Percentiles rank a stretch among this genome's conserved stretches.
Conservation (phyloP, 2,329 filamentous ascomycete genomes). For the Catunica adiposa region DNA sequence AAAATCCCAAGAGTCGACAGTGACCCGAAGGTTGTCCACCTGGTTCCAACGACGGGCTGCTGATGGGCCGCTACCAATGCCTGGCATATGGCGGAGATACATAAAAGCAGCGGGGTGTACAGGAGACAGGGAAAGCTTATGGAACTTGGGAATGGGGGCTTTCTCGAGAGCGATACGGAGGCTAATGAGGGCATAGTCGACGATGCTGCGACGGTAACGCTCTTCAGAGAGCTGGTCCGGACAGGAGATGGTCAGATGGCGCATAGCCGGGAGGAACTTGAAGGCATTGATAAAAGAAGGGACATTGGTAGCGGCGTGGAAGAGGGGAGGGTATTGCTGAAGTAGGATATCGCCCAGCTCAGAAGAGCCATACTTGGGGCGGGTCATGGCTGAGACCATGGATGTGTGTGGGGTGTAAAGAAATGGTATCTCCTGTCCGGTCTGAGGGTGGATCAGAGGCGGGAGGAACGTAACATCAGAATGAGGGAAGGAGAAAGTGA, state of each 20-base stretch:
- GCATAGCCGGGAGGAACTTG: conserved; percentile 48
- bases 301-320: conserved; percentile 79
- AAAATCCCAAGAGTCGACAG: conserved; percentile 55
- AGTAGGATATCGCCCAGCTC: conserved; percentile 69
- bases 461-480: conserved; percentile 64
- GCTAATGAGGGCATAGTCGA: conserved; percentile 81
- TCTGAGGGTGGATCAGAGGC: conserved; percentile 63
- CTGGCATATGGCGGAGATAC: conserved; percentile 59
- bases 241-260: conserved; percentile 60
- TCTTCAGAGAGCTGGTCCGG: conserved; percentile 53
- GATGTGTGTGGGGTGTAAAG: conserved; percentile 64
- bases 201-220: conserved; percentile 57
- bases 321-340: conserved; percentile 74
- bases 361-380: conserved; percentile 63
- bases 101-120: conserved; percentile 62
- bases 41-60: conserved; percentile 60
- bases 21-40: conserved; percentile 56
- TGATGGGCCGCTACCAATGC: conserved; percentile 58
- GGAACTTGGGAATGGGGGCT: conserved; percentile 46
- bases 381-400: conserved; percentile 40
- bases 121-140: conserved; percentile 53
- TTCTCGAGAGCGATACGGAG: conserved; percentile 69
- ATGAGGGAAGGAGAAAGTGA: conserved; percentile 65
- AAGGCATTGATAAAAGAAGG: conserved; percentile 67
- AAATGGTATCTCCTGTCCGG: conserved; percentile 63